These are phyloP conservation scores for Onygena corvina DNA, from an alignment of 2,329 filamentous ascomycete genomes.

Conservation along the genomic window DNA sequence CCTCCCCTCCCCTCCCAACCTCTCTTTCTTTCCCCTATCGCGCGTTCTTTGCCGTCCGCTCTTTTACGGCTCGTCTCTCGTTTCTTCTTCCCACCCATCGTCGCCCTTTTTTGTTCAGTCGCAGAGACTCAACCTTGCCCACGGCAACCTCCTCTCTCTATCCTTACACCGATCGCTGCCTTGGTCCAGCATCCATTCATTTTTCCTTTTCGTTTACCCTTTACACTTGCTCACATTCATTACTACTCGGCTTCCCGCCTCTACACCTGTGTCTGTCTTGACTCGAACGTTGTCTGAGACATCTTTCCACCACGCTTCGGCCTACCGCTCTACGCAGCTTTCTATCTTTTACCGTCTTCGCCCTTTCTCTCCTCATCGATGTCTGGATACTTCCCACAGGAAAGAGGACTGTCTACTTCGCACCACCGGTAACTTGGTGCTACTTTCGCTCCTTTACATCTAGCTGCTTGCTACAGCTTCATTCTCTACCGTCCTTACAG, in stretches of 20 bases:
- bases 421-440: constrained; percentile 2
- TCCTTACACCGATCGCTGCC: constrained; percentile 15
- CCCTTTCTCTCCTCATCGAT: constrained; percentile 6
- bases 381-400: constrained; percentile 6
- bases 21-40: constrained; percentile 20
- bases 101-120: constrained; percentile 11
- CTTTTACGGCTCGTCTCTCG: constrained; percentile 36
- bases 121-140: constrained; percentile 7
- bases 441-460: constrained; percentile 11
- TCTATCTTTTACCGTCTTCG: neutral
- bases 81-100: constrained; percentile 21
- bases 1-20: constrained; percentile 15
- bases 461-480: constrained; percentile 12
- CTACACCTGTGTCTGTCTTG: neutral
- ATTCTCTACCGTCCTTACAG: constrained; percentile 5
- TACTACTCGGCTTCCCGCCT: neutral
- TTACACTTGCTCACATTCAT: neutral
- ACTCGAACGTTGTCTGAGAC: constrained; percentile 4
- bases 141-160: neutral
- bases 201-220: constrained; percentile 9
- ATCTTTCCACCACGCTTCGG: neutral
- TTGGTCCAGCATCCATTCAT: constrained; percentile 15
- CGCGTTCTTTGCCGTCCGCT: constrained; percentile 37
- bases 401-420: neutral
- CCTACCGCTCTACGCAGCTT: neutral